Base-by-base conservation (phyloP, 371 early-diverging fungal species). In the Choanephora cucurbitarum region DNA sequence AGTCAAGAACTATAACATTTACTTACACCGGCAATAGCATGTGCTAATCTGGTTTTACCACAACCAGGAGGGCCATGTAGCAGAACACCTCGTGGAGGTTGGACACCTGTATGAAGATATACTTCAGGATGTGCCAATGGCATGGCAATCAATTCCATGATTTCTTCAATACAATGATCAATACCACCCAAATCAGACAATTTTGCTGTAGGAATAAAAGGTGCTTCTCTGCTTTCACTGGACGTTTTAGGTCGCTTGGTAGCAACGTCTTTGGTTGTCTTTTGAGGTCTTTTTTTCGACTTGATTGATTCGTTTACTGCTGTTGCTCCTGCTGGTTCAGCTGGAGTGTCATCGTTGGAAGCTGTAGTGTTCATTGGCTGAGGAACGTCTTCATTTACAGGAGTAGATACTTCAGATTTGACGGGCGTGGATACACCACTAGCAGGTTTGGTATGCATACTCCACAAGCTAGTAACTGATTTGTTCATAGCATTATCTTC, bases 21-120 rank as follows among this genome's bases (percentile, higher is more conserved):
- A 62, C 75, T 72, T 78, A 87, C 88, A 48, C 96, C 97, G 15
- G 99, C 97, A 64, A 99, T 95, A 8, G 99, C 99, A 71, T 96
- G 89, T 0, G 99, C 99, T 48, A 99, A 79, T 72, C 92, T 75
- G 0, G 99, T 99, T 71, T 99, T 99, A 57, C 99, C 99, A 71
- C 98, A 97, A 48, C 99, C 99, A 13, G 99, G 99, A 19, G 99
- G 99, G 11, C 99, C 99, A 69, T 99, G 96, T 15, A 99, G 79
- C 19, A 99, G 73, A 15, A 99, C 91, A 37, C 99, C 99, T 37
- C 92, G 72, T 9, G 83, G 99, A 13, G 99, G 99, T 52, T 94
- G 90, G 7, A 97, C 93, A 46, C 99, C 99, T 14, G 97, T 89
- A 67, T 95, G 97, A 23, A 86, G 71, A 67, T 96, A 99, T 4